These are phyloP conservation scores for Ziziphus jujuba DNA, from an alignment of 306 rosid species.

Conservation along the genomic window DNA sequence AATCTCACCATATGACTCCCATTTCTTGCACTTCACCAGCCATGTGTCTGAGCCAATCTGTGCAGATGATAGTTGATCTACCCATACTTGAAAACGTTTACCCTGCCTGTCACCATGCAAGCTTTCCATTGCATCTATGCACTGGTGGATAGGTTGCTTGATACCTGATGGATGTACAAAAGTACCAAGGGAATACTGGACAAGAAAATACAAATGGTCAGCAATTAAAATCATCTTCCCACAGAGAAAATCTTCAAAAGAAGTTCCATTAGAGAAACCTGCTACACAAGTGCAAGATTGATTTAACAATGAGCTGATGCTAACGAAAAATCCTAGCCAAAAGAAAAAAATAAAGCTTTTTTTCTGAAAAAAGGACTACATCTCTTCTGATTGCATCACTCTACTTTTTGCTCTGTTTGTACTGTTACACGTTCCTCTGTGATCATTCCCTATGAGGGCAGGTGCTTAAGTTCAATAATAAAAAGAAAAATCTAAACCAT, in stretches of 20 bases:
- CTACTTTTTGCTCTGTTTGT: no score
- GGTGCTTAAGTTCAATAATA: neutral
- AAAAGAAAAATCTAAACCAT: neutral
- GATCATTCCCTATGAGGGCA: neutral
- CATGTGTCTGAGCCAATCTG: slow-evolving; percentile 64
- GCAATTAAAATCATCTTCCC: neutral
- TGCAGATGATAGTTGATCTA: slow-evolving; percentile 47
- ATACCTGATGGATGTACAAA: slow-evolving; percentile 60
- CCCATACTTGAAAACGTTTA: slow-evolving; percentile 53
- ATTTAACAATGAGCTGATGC: no score
- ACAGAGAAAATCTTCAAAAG: neutral
- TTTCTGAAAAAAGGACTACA: no score
- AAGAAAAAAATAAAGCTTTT: no score
- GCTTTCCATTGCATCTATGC: slow-evolving; percentile 28
- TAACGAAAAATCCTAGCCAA: no score
- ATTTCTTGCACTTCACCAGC: slow-evolving; percentile 69
- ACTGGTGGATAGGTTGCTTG: slow-evolving; percentile 34
- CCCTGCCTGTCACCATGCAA: slow-evolving; percentile 49
- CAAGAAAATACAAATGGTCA: neutral
- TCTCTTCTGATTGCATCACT: no score
- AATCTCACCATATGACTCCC: slow-evolving; percentile 67
- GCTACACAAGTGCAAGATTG: no score
- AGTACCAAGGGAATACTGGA: slow-evolving; percentile 25
- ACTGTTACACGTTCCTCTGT: no score
- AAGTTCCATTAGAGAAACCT: neutral